Conservation (phyloP, 257 asterid genomes). For the Solanum clarkiae region DNA sequence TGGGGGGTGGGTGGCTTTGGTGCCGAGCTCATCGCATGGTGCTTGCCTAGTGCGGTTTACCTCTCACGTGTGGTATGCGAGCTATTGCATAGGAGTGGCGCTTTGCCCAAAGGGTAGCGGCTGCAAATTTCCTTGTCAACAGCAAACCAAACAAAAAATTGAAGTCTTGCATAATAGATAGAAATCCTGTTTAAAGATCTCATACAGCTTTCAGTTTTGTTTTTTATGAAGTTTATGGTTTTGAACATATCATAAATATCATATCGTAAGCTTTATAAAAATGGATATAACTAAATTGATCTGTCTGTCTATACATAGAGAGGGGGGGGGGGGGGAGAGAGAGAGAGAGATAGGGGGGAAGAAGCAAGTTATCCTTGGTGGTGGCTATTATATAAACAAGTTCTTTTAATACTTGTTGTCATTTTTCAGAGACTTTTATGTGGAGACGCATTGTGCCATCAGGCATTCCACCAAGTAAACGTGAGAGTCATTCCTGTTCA, state of each 20-base stretch:
- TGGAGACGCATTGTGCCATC: conserved; percentile 82
- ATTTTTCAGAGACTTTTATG: conserved; percentile 54
- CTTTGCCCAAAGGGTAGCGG: neutral
- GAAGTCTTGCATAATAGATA: neutral
- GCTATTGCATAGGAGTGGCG: neutral
- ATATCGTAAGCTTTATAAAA: neutral
- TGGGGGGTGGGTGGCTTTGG: neutral
- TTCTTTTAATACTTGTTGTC: conserved; percentile 7
- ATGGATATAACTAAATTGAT: neutral
- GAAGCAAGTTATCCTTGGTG: neutral
- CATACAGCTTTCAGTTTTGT: neutral
- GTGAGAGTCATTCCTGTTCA: conserved; percentile 90
- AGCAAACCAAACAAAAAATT: neutral
- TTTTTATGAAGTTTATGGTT: neutral
- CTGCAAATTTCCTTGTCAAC: neutral
- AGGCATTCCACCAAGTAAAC: conserved; percentile 94
- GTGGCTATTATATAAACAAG: neutral
- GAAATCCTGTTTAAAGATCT: neutral
- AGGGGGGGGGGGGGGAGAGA: neutral
- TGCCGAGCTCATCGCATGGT: neutral
- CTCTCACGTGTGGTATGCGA: neutral
- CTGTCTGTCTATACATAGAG: neutral
- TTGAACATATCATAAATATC: neutral
- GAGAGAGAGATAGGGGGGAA: neutral
- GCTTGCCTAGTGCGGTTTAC: neutral